Conservation (phyloP, 345 rosid genomes). For the Eucalyptus lansdowneana region DNA sequence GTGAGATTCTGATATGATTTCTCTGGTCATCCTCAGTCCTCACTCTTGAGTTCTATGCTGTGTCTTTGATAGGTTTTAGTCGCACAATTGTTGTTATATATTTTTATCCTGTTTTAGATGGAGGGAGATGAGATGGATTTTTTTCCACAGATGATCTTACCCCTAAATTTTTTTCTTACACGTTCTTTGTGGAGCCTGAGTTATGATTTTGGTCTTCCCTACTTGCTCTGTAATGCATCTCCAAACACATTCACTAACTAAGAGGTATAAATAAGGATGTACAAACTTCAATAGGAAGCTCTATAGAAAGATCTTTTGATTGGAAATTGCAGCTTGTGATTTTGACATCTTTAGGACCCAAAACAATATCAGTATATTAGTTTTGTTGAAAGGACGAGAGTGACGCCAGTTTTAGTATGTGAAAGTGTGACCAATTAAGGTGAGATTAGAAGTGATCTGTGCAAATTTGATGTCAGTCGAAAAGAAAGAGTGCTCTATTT, state of each 20-base stretch:
- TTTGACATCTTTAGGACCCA: not conserved
- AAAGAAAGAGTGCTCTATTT: not conserved
- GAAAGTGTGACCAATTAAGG: not conserved
- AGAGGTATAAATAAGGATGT: not conserved
- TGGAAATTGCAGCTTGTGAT: not conserved
- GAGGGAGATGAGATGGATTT: not conserved
- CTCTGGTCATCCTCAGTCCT: not conserved
- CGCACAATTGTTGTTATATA: not conserved
- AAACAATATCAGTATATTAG: not conserved
- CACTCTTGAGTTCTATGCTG: not conserved
- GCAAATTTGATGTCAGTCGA: not conserved
- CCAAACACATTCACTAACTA: not conserved
- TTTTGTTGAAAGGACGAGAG: not conserved
- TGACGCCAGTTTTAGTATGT: not conserved
- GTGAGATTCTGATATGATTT: conserved; percentile 27
- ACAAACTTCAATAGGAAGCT: not conserved
- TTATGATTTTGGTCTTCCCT: not conserved
- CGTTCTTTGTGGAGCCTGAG: not conserved
- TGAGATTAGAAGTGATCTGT: not conserved
- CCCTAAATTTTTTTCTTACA: not conserved
- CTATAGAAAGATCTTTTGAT: not conserved
- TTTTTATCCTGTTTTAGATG: not conserved
- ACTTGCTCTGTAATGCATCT: not conserved
- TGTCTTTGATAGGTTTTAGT: not conserved
- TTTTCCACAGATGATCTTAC: not conserved